Percentiles rank a stretch among this genome's conserved stretches.
Evolutionary conservation across 306 rosid species (phyloP).

Genomic region (Casuarina cunninghamiana): DNA sequence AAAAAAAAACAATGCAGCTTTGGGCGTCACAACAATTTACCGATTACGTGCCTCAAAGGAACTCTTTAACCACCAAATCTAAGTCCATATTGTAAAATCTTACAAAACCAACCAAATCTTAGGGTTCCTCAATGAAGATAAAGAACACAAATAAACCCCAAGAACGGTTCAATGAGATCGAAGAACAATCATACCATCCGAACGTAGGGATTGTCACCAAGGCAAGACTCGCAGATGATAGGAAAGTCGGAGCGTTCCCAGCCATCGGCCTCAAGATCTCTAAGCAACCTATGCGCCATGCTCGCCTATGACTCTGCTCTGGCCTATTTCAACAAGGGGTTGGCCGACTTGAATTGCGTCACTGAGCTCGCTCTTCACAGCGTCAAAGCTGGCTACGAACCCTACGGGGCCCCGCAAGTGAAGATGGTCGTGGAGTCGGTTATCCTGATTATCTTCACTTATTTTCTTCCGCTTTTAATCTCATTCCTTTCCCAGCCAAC

Average conservation of each 20-base stretch:
- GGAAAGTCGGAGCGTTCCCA: constrained; percentile 69
- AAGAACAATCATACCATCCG: constrained; percentile 42
- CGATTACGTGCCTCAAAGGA: no score
- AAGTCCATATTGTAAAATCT: background rate
- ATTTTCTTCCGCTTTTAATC: background rate
- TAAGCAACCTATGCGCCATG: constrained; percentile 59
- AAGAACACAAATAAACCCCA: background rate
- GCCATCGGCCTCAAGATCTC: constrained; percentile 62
- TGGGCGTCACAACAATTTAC: background rate
- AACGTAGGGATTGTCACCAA: constrained; percentile 57
- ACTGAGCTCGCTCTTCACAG: background rate
- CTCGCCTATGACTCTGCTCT: background rate
- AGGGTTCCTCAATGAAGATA: background rate
- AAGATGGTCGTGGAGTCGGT: background rate
- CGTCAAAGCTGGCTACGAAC: background rate
- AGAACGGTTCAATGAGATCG: background rate
- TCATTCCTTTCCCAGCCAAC: background rate
- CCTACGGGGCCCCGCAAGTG: background rate
- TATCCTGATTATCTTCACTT: background rate
- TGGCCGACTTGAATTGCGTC: constrained; percentile 1
- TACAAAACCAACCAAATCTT: background rate
- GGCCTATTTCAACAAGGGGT: background rate
- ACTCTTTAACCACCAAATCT: background rate
- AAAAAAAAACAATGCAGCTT: background rate
- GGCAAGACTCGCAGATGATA: constrained; percentile 60